A percentile compares a stretch with the other conserved stretches of the same genome.
Conservation (phyloP, 2,329 filamentous ascomycete species). For the Pseudogymnoascus destructans region DNA sequence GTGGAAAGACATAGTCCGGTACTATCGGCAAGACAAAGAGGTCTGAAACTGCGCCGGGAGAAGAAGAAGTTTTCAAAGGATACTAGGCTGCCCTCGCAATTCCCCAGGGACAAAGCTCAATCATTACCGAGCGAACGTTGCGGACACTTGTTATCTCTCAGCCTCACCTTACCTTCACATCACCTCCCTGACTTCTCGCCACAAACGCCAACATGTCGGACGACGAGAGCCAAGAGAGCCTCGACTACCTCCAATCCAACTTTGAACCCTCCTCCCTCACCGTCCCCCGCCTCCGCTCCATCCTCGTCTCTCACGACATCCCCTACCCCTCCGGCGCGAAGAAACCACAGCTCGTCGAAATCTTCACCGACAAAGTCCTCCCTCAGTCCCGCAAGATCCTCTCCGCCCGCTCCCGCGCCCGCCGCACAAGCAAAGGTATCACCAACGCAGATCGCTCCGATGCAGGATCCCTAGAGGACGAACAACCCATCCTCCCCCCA, state of each 20-base stretch:
- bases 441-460: constrained; percentile 53
- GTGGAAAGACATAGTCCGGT: not conserved
- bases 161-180: not conserved
- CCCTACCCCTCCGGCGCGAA: constrained; percentile 80
- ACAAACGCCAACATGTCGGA: not conserved
- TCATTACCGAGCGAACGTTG: not conserved
- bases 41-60: not conserved
- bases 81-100: not conserved
- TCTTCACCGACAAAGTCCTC: constrained; percentile 68
- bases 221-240: constrained; percentile 32
- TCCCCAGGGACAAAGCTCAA: not conserved
- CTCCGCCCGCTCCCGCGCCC: constrained; percentile 60
- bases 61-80: not conserved
- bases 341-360: constrained; percentile 73
- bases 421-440: constrained; percentile 80
- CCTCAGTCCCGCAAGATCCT: constrained; percentile 69
- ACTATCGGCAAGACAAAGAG: not conserved
- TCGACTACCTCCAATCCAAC: constrained; percentile 73
- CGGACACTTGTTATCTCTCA: not conserved
- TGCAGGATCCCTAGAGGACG: constrained; percentile 46
- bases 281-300: constrained; percentile 76
- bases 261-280: constrained; percentile 79
- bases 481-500: constrained; percentile 36
- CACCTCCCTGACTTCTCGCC: not conserved
- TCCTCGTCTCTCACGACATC: constrained; percentile 80